These are phyloP conservation scores for Suillus lakei DNA, from an alignment of 768 basidiomycete genomes.

Conservation along the genomic window DNA sequence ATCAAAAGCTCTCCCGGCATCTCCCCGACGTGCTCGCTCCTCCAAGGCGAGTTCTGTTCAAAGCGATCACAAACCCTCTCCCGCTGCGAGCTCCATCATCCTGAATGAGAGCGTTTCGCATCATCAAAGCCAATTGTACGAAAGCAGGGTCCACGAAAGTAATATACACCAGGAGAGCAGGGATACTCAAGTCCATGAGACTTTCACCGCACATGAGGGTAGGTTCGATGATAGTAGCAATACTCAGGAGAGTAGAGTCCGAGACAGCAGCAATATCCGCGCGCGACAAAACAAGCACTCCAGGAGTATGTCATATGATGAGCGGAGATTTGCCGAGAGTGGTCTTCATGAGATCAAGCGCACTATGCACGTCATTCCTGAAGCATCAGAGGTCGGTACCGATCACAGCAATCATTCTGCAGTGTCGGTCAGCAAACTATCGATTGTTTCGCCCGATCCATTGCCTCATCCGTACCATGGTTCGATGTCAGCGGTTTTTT, in stretches of 20 bases:
- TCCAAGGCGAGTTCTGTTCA: conserved; percentile 14
- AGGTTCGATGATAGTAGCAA: conserved; percentile 16
- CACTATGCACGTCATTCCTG: conserved; percentile 33
- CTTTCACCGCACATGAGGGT: conserved; percentile 1
- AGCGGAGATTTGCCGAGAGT: conserved; percentile 19
- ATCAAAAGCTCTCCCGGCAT: conserved; percentile 12
- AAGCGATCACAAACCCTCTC: conserved; percentile 14
- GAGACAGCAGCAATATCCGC: conserved; percentile 16
- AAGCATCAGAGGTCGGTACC: conserved; percentile 28
- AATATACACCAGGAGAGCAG: not conserved
- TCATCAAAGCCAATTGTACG: conserved; percentile 18
- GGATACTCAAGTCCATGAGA: not conserved
- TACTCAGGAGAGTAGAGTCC: conserved; percentile 19
- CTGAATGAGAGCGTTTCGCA: conserved; percentile 17
- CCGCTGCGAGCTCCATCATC: conserved; percentile 16
- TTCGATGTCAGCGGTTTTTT: conserved; percentile 33
- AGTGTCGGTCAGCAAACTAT: conserved; percentile 24
- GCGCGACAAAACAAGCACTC: conserved; percentile 14
- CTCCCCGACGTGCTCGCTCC: conserved; percentile 24
- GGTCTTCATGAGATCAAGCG: conserved; percentile 27
- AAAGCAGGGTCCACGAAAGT: conserved; percentile 24
- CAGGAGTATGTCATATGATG: conserved; percentile 24
- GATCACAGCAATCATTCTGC: conserved; percentile 20
- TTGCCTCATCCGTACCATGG: conserved; percentile 52
- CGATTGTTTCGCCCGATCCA: conserved; percentile 47